Percentiles rank a stretch among this genome's conserved stretches.
Evolutionary conservation across 2,329 filamentous ascomycete species (phyloP).

Genomic region (Elsinoe arachidis): DNA sequence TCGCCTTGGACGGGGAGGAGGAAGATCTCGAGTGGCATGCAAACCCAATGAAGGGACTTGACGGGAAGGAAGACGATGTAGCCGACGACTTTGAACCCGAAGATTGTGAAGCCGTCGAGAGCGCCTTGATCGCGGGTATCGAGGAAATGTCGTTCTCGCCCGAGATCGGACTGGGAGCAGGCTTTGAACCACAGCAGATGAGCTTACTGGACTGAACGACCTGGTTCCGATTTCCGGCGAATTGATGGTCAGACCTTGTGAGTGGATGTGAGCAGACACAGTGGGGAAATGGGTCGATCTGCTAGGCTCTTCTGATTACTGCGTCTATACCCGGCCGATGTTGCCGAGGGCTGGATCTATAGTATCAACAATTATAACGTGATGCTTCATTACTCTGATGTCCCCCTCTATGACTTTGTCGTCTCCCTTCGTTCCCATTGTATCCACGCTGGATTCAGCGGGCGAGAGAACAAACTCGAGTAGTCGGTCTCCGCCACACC

Average conservation of each 20-base stretch:
- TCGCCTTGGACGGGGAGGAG: no score
- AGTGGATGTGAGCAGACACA: no score
- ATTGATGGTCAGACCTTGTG: no score
- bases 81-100: background rate
- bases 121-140: background rate
- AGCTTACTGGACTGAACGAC: background rate
- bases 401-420: slow-evolving; percentile 13
- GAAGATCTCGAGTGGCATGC: no score
- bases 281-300: no score
- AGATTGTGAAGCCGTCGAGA: background rate
- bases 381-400: background rate
- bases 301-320: no score
- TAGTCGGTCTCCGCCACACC: slow-evolving; percentile 63
- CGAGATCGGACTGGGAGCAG: background rate
- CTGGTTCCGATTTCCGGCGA: no score
- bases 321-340: no score
- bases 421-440: slow-evolving; percentile 61
- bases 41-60: no score
- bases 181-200: background rate
- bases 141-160: background rate
- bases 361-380: background rate
- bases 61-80: no score
- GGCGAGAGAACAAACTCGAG: slow-evolving; percentile 43
- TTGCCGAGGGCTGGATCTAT: background rate
- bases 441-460: slow-evolving; percentile 45